Evolutionary conservation across 768 basidiomycete species (phyloP), one percentile per base, ranked within the genome.

Genomic region (Russula virescens): DNA sequence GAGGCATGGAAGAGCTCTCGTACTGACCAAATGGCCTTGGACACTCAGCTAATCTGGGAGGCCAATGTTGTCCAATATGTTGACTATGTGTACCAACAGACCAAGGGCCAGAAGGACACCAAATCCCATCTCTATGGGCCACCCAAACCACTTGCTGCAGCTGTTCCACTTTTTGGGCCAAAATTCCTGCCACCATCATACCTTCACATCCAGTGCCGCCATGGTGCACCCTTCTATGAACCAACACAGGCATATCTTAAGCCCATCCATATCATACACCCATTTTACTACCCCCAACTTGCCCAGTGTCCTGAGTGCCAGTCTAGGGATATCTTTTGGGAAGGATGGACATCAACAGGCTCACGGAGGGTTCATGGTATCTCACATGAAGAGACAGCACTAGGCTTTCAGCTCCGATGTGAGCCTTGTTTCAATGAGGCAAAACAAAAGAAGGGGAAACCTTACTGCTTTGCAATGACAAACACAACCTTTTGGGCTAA

Each of bases 41-140:
- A 47, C 5, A 38, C 59, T 13, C 71, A 72, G 60, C 65, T 71
- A 21, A 55, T 65, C 49, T 71, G 66, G 65, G 71, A 61, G 23
- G 65, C 69, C 4, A 25, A 68, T 18, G 51, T 72, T 16, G 66
- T 70, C 9, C 64, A 67, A 45, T 71, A 72, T 38, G 65, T 71
- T 16, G 53, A 60, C 42, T 65, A 61, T 38, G 25, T 72, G 23
- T 58, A 62, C 46, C 54, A 58, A 28, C 35, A 6, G 35, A 35
- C 35, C 5, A 35, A 35, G 35, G 11, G 35, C 6, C 11, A 11
- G 35, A 35, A 35, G 11, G 35, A 35, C 35, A 26, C 35, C 13
- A 66, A 64, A 34, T 21, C 19, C 9, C 21, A 23, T 8, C 40
- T 55, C 28, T 31, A 46, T 4, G 43, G 48, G 5, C 35, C 35